Percentiles rank a stretch among this genome's conserved stretches.
Conservation (phyloP, 1,284 basidiomycete genomes). For the Clitocybe nebularis region DNA sequence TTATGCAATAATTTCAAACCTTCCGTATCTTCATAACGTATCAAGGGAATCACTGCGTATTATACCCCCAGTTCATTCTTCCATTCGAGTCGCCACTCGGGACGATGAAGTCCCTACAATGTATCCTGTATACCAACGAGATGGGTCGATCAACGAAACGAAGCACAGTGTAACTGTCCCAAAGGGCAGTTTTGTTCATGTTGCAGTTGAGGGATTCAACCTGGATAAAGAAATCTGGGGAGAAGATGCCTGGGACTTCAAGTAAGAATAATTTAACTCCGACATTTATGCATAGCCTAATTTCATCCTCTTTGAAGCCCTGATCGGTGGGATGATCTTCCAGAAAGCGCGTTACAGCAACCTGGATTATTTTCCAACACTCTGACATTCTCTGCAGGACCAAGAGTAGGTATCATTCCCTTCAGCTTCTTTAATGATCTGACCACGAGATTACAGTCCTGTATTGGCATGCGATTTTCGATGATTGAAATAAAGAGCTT, state of each 20-base stretch:
- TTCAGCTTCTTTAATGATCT: background rate
- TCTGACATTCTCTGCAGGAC: constrained; percentile 74
- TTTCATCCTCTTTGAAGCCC: constrained; percentile 43
- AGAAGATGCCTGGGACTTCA: constrained; percentile 70
- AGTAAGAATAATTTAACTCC: constrained; percentile 36
- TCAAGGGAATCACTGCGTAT: constrained; percentile 70
- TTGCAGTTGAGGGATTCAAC: constrained; percentile 76
- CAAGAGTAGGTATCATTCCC: constrained; percentile 48
- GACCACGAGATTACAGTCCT: constrained; percentile 53
- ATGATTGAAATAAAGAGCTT: constrained; percentile 79
- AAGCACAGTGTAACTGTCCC: constrained; percentile 47
- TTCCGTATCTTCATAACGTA: constrained; percentile 78
- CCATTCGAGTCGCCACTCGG: constrained; percentile 66
- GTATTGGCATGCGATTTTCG: constrained; percentile 75
- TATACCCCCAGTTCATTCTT: constrained; percentile 78
- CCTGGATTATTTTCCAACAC: constrained; percentile 71
- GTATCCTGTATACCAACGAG: constrained; percentile 53
- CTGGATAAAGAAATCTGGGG: constrained; percentile 75
- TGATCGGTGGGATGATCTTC: constrained; percentile 73
- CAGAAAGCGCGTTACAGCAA: constrained; percentile 52
- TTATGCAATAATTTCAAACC: constrained; percentile 50
- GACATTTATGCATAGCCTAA: constrained; percentile 1
- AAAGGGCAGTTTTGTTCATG: constrained; percentile 70
- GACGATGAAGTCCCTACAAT: constrained; percentile 74
- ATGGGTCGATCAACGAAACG: constrained; percentile 41